These are phyloP conservation scores for Puccinia coronata DNA, from an alignment of 1,284 basidiomycete genomes.

Conservation along the genomic window DNA sequence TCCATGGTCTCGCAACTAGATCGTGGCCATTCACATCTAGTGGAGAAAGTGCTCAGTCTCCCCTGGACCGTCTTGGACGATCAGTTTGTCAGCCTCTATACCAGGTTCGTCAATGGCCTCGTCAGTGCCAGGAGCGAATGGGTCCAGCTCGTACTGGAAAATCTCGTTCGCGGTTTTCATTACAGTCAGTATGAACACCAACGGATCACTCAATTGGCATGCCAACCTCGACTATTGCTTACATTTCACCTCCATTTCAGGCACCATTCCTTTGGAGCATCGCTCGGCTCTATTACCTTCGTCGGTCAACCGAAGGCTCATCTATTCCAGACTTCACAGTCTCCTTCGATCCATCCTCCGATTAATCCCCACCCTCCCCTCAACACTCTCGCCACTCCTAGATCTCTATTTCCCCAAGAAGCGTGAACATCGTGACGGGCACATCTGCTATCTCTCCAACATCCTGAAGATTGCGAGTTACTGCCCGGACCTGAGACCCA, in stretches of 20 bases:
- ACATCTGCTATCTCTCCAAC: slow-evolving; percentile 91
- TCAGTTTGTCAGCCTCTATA: slow-evolving; percentile 78
- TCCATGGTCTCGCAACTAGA: slow-evolving; percentile 70
- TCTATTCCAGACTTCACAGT: slow-evolving; percentile 84
- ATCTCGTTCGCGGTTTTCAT: slow-evolving; percentile 79
- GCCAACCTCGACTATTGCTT: too few relatives aligned
- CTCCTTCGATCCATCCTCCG: slow-evolving; percentile 80
- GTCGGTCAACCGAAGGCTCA: slow-evolving; percentile 71
- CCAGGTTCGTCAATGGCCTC: slow-evolving; percentile 84
- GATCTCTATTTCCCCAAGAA: slow-evolving; percentile 88
- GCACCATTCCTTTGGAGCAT: slow-evolving; percentile 18
- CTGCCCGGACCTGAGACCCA: slow-evolving; percentile 83
- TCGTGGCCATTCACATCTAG: slow-evolving; percentile 75
- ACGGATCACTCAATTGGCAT: too few relatives aligned
- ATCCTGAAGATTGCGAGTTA: slow-evolving; percentile 80
- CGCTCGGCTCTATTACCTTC: slow-evolving; percentile 47
- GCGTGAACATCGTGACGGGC: slow-evolving; percentile 75
- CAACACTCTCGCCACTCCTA: slow-evolving; percentile 80
- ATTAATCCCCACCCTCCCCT: slow-evolving; percentile 84
- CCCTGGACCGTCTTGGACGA: slow-evolving; percentile 89
- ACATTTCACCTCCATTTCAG: slow-evolving; percentile 51
- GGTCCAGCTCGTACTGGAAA: slow-evolving; percentile 76
- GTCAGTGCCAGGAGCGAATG: slow-evolving; percentile 93
- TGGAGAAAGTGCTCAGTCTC: slow-evolving; percentile 81
- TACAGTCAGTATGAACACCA: slow-evolving; percentile 88